Evolutionary conservation across 164 flowering plant species (phyloP).

Genomic region (Magnolia kwangsiensis): DNA sequence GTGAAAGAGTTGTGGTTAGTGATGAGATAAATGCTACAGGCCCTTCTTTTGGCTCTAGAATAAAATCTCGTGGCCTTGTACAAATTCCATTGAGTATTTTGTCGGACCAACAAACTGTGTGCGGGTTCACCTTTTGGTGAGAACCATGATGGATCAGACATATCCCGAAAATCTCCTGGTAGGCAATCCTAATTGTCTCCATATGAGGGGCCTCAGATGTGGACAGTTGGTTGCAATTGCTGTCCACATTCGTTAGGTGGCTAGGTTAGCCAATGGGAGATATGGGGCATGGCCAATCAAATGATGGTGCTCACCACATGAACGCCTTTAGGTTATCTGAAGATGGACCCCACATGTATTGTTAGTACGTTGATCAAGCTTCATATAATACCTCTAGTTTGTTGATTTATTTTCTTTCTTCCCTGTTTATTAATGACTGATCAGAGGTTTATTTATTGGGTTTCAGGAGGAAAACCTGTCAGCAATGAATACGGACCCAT

Average conservation of each 20-base stretch:
- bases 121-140: too few relatives aligned
- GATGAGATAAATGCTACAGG: background rate
- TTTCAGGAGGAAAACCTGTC: constrained; percentile 94
- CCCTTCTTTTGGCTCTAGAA: too few relatives aligned
- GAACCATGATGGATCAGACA: too few relatives aligned
- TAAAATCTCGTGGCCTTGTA: too few relatives aligned
- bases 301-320: background rate
- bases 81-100: too few relatives aligned
- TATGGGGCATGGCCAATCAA: background rate
- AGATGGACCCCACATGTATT: background rate
- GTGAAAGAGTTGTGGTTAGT: background rate
- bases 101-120: too few relatives aligned
- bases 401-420: background rate
- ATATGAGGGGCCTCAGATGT: background rate
- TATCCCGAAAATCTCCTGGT: too few relatives aligned
- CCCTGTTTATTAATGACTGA: background rate
- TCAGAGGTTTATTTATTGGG: background rate
- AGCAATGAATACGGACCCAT: constrained; percentile 95
- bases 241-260: background rate
- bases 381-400: background rate
- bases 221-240: background rate
- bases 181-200: too few relatives aligned
- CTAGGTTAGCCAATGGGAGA: background rate
- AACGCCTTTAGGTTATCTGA: background rate
- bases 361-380: too few relatives aligned